Conservation (phyloP, 2,329 filamentous ascomycete species). For the Cytospora leucostoma region DNA sequence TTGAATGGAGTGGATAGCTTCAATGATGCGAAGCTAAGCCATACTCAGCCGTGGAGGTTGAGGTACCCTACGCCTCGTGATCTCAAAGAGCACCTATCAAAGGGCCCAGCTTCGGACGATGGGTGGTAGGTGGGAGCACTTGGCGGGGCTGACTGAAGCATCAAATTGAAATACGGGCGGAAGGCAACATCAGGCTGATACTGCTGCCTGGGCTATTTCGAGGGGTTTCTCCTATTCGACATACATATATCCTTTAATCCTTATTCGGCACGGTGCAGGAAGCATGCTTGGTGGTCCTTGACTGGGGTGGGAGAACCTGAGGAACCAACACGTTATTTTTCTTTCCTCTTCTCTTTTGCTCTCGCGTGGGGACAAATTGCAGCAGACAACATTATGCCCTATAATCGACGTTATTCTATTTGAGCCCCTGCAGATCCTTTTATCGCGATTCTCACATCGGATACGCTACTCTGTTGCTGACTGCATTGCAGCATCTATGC, state of each 20-base stretch:
- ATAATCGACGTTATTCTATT: neutral
- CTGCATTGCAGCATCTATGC: conserved; percentile 4
- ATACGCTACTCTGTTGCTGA: conserved; percentile 11
- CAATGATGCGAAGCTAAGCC: conserved; percentile 24
- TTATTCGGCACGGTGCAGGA: conserved; percentile 7
- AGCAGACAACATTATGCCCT: neutral
- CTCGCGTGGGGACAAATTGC: too few relatives aligned
- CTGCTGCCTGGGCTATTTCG: conserved; percentile 1
- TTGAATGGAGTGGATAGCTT: conserved; percentile 1
- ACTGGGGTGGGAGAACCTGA: neutral
- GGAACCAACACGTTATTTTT: neutral
- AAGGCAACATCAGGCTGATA: neutral
- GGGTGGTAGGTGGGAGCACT: conserved; percentile 13
- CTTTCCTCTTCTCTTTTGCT: conserved; percentile 5
- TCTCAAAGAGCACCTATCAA: conserved; percentile 20
- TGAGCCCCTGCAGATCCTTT: neutral
- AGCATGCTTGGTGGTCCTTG: conserved; percentile 2
- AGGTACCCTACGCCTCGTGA: conserved; percentile 27
- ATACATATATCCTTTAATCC: conserved; percentile 18
- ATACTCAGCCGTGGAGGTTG: conserved; percentile 24
- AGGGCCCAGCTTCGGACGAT: conserved; percentile 1
- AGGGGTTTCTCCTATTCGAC: conserved; percentile 3
- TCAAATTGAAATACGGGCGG: conserved; percentile 9
- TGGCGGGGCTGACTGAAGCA: conserved; percentile 7
- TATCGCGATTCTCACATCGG: neutral